Base-by-base conservation (phyloP, 1,284 basidiomycete species). In the Peniophora sp. region DNA sequence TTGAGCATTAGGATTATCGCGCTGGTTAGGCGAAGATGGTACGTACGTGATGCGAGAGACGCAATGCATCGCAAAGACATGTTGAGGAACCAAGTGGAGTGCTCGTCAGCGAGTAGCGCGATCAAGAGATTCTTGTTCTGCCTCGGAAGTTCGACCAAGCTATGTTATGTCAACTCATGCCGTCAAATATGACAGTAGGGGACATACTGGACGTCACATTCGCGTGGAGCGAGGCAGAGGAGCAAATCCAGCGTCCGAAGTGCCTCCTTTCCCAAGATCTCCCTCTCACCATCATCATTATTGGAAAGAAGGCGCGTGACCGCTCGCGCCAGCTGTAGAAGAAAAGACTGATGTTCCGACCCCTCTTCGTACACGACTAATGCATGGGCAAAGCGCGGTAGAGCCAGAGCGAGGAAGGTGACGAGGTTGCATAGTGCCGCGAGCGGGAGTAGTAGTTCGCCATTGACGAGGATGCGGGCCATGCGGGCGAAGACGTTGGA, bases 41-140 rank as follows among this genome's bases (percentile, higher is more conserved):
- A 67, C 80, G 49, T 61, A 85, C 84, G 73, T 45, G 75, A 75
- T 23, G 80, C 77, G 43, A 86, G 62, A 51, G 81, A 63, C 2
- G 74, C 60, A n/a, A 88, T 62, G 12, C 80, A 56, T 6, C 74
- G 72, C 23, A 70, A 64, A 27, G 71, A 68, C 20, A 68, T 66
- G 43, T 67, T 61, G 3, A 85, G 63, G 22, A 85, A 62, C 68
- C 72, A 74, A 1, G 60, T 57, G 1, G 82, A 75, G 49, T 81
- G 81, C 23, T 65, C 62, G 3, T 67, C 57, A 51, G 77, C 66
- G 14, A 86, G 62, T 20, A 88, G 62, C n/a, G 62, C 67, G 27
- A 32, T 12, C 47, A 70, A 60, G 48, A 83, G 55, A 39, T 77
- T 64, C 24, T 71, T 65, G 15, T 67, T 62, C 47, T 70, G 65